phyloP scores from a whole-genome alignment of 176 grass and related monocot genomes.

The Paspalum notatum region DNA sequence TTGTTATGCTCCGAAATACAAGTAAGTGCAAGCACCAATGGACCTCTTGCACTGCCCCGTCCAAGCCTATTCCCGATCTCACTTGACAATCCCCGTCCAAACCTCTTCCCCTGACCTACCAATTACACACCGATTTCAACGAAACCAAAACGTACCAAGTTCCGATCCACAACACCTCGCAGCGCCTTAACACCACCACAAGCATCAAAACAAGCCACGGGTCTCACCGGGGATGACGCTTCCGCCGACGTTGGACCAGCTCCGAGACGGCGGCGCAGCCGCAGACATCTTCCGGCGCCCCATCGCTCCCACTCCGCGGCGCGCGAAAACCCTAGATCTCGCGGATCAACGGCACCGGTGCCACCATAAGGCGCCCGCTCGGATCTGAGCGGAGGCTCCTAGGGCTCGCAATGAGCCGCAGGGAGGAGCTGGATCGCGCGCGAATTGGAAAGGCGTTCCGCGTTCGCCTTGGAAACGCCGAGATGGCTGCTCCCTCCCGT shows the following conservation, averaged over 20 bases:
- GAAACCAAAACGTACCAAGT: neutral
- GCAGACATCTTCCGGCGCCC: constrained; percentile 44
- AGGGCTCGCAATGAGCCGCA: neutral
- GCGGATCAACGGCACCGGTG: neutral
- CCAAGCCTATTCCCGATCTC: too few species aligned
- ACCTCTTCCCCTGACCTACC: too few species aligned
- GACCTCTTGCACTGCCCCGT: too few species aligned
- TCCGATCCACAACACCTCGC: constrained; percentile 12
- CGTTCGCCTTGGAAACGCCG: constrained; percentile 12
- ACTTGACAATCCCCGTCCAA: too few species aligned
- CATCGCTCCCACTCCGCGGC: constrained; percentile 37
- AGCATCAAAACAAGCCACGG: neutral
- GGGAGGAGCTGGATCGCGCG: constrained; percentile 1
- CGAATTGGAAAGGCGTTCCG: constrained; percentile 15
- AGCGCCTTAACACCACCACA: constrained; percentile 7
- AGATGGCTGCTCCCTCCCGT: constrained; percentile 17
- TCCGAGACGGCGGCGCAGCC: constrained; percentile 25
- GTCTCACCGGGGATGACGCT: constrained; percentile 57
- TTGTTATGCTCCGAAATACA: neutral
- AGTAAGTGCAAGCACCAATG: neutral
- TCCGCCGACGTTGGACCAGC: constrained; percentile 25
- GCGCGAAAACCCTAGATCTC: constrained; percentile 60
- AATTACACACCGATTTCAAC: too few species aligned
- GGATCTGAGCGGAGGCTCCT: constrained; percentile 21
- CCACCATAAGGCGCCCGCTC: constrained; percentile 34